Conservation (phyloP, 2,329 filamentous ascomycete species). For the Rugonectria rugulosa region DNA sequence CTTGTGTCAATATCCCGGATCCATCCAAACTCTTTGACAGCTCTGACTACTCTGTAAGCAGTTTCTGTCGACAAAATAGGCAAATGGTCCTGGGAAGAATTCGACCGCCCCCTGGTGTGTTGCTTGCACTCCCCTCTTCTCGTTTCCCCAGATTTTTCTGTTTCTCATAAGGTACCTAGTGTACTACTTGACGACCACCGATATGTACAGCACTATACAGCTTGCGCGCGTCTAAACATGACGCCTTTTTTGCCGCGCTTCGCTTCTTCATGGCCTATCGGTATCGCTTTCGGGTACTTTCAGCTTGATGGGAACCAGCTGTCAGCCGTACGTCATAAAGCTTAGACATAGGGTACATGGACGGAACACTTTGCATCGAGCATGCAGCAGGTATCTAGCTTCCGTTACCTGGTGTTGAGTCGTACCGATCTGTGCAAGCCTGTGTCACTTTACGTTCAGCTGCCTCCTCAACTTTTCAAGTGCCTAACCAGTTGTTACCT, state of each 20-base stretch:
- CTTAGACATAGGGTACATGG: neutral
- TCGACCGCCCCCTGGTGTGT: neutral
- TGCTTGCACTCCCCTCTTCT: slow-evolving; percentile 15
- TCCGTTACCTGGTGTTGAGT: too few relatives aligned
- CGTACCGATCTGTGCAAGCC: too few relatives aligned
- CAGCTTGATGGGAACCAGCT: slow-evolving; percentile 1
- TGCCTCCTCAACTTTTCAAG: too few relatives aligned
- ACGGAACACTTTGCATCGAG: too few relatives aligned
- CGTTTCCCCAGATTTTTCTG: neutral
- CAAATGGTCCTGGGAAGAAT: slow-evolving; percentile 1
- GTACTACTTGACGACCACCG: too few relatives aligned
- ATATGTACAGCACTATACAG: neutral
- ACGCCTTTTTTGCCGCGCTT: slow-evolving; percentile 11
- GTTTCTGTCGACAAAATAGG: slow-evolving; percentile 6
- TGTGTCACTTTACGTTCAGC: too few relatives aligned
- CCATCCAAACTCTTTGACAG: slow-evolving; percentile 8
- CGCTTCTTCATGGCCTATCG: neutral
- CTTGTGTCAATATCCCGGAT: neutral
- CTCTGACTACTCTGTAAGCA: too few relatives aligned
- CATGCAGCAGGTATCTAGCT: too few relatives aligned
- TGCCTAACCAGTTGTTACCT: too few relatives aligned
- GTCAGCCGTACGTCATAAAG: slow-evolving; percentile 31
- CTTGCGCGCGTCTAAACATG: slow-evolving; percentile 12
- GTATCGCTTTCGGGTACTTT: slow-evolving; percentile 2
- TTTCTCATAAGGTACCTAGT: too few relatives aligned